Evolutionary conservation across 1,284 basidiomycete species (phyloP).

Genomic region (Tilletia setariae): DNA sequence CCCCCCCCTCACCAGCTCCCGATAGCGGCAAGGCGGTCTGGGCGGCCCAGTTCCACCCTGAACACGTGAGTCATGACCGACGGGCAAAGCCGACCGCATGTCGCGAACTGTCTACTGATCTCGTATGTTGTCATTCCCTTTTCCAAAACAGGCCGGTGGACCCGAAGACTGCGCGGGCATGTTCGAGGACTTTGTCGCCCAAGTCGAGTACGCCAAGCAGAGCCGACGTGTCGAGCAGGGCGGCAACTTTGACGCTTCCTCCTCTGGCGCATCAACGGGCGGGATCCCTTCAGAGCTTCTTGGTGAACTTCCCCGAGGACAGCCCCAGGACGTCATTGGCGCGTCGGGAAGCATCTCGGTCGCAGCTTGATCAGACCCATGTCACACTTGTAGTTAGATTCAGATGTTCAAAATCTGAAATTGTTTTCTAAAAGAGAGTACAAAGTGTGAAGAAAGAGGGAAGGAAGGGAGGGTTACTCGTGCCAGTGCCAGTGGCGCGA

Average conservation of each 20-base stretch:
- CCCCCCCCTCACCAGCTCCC: slow-evolving; percentile 23
- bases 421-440: too few species aligned
- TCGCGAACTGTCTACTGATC: not conserved
- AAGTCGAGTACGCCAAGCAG: slow-evolving; percentile 28
- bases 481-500: too few species aligned
- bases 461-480: too few species aligned
- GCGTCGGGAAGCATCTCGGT: not conserved
- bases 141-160: slow-evolving; percentile 41
- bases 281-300: not conserved
- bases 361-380: too few species aligned
- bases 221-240: not conserved
- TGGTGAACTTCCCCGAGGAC: not conserved
- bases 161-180: slow-evolving; percentile 52
- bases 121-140: too few species aligned
- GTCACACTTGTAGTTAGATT: too few species aligned
- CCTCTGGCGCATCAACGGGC: not conserved
- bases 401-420: too few species aligned
- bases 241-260: not conserved
- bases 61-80: slow-evolving; percentile 21
- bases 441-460: too few species aligned
- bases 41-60: slow-evolving; percentile 53
- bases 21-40: slow-evolving; percentile 35
- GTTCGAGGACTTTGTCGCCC: slow-evolving; percentile 51
- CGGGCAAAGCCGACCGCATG: not conserved
- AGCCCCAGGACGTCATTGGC: not conserved